phyloP scores from a whole-genome alignment of 306 rosid species.

The Lathyrus oleraceus region DNA sequence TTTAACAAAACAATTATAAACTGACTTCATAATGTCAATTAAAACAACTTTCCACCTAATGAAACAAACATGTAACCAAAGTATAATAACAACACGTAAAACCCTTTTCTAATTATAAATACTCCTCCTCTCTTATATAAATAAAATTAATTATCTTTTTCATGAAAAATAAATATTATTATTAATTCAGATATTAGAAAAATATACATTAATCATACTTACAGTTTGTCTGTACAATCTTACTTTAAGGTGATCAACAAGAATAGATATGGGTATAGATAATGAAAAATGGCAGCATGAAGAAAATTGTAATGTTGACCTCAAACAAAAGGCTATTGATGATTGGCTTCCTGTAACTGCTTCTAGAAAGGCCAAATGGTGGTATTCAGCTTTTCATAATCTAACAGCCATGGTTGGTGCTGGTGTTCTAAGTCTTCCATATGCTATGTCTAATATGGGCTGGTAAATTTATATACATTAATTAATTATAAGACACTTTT shows the following conservation, averaged over 20 bases:
- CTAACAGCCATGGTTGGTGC: constrained; percentile 98
- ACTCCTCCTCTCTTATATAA: not conserved
- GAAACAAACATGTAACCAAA: not conserved
- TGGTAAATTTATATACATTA: constrained; percentile 43
- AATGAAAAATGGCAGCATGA: not conserved
- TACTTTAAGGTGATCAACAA: not conserved
- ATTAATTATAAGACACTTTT: too few species aligned
- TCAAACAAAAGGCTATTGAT: constrained; percentile 45
- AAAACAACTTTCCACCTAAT: not conserved
- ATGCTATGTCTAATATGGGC: constrained; percentile 74
- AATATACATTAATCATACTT: too few species aligned
- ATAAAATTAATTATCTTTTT: too few species aligned
- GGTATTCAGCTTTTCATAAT: constrained; percentile 83
- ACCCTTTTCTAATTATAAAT: not conserved
- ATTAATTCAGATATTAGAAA: not conserved
- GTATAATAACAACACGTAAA: not conserved
- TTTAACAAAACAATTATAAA: not conserved
- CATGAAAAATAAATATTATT: too few species aligned
- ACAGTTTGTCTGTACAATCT: not conserved
- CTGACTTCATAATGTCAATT: not conserved
- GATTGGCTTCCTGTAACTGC: constrained; percentile 88
- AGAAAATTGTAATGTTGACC: not conserved
- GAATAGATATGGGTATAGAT: not conserved
- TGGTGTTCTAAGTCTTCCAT: constrained; percentile 88
- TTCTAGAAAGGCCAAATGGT: constrained; percentile 82